Conservation (phyloP, 306 rosid species). For the Acacia confusa region DNA sequence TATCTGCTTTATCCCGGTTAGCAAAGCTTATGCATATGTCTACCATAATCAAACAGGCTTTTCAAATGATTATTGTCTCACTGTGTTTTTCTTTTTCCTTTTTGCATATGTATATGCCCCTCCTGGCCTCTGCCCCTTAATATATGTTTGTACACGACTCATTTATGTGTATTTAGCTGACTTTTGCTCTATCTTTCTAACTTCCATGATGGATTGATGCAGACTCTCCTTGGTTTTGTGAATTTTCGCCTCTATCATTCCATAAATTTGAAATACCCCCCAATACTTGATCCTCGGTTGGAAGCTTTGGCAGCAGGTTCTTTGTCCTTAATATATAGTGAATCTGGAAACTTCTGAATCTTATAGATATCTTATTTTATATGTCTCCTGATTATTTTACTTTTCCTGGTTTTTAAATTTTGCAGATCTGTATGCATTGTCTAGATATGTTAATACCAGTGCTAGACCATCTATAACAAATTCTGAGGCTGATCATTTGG, state of each 20-base stretch:
- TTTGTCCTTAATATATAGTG: background rate
- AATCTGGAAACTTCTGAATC: conserved; percentile 5
- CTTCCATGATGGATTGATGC: conserved; percentile 25
- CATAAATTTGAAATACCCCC: conserved; percentile 81
- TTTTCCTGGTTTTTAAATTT: background rate
- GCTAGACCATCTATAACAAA: conserved; percentile 39
- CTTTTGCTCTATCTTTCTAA: conserved; percentile 6
- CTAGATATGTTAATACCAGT: conserved; percentile 61
- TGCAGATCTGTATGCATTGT: conserved; percentile 80
- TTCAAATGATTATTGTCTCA: background rate
- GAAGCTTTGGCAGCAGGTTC: conserved; percentile 87
- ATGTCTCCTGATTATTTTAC: background rate
- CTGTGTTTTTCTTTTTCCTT: background rate
- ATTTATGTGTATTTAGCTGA: background rate
- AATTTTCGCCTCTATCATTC: conserved; percentile 77
- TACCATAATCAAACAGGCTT: background rate
- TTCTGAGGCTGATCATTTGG: conserved; percentile 46
- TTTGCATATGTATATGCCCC: conserved; percentile 3
- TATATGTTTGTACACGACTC: background rate
- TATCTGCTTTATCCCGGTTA: background rate
- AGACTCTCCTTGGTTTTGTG: conserved; percentile 80
- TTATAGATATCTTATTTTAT: background rate
- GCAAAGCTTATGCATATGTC: background rate
- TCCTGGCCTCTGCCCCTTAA: background rate
- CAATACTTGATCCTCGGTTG: conserved; percentile 71